Base-by-base conservation (phyloP, 352 stramenopile genomes). In the Phytopythium delawarense region DNA sequence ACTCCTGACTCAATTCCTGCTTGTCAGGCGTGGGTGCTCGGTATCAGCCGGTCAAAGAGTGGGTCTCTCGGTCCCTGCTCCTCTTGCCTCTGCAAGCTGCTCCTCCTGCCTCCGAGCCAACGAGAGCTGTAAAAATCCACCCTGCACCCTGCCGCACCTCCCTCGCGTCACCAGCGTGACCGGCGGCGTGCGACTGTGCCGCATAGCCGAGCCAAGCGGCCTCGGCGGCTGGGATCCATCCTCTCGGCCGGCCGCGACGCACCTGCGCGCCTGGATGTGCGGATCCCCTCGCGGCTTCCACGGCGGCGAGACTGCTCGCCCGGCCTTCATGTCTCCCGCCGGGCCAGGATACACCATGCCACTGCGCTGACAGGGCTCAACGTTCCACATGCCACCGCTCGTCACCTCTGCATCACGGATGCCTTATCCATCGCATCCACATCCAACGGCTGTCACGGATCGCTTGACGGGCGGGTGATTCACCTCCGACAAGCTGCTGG, bases 161-260 rank as follows among this genome's bases (percentile, higher is more conserved):
- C 18, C 32, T 8, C 4, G 28, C 51, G 8, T 57, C 51, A 55
- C 37, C 2, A 37, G 25, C 8, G 49, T 37, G 51, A 44, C 30
- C 51, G 28, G 28, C 51, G n/a, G 32, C 30, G 51, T 57, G 51
- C 51, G 51, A 57, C 51, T 57, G 51, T 35, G 51, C 34, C 51
- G 30, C 51, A 57, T 40, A 57, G 51, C 51, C 51, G 51, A 57
- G 51, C 20, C 51, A 44, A 57, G 12, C 23, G 48, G 48, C 4
- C 48, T 52, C 46, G 28, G 46, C 46, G 46, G 3, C 40, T 8
- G 20, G 2, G 44, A 50, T 50, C 44, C 44, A 30, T 50, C 44
- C n/a, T n/a, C 42, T 13, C 12, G 12, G 40, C 18, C 42, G 11
- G 42, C 42, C 20, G 44, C 9, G 20, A 16, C 44, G 20, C n/a